Percentiles rank a stretch among this genome's conserved stretches.
phyloP scores from a whole-genome alignment of 2,329 filamentous ascomycete species.

The Nemania sp. region DNA sequence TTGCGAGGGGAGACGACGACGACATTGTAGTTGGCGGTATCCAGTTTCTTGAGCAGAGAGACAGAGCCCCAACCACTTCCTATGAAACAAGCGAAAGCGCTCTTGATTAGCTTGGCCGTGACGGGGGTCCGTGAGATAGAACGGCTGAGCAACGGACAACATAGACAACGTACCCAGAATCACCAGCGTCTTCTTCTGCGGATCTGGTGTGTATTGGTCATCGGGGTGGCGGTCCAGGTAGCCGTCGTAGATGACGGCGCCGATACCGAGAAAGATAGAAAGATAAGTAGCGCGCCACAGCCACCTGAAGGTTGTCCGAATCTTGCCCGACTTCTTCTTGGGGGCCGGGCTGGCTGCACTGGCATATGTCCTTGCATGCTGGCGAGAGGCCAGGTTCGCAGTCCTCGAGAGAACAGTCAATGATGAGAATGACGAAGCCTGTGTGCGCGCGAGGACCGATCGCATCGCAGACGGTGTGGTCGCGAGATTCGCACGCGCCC shows the following conservation, averaged over 20 bases:
- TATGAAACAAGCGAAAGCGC: too few species aligned
- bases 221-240: conserved; percentile 80
- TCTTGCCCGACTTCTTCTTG: conserved; percentile 58
- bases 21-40: conserved; percentile 99
- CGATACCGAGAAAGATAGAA: conserved; percentile 68
- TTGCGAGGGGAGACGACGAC: conserved; percentile 96
- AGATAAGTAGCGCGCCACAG: conserved; percentile 83
- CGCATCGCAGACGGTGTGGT: conserved; percentile 38
- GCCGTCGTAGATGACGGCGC: conserved; percentile 77
- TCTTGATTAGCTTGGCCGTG: too few species aligned
- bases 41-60: conserved; percentile 95
- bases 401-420: conserved; percentile 42
- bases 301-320: conserved; percentile 73
- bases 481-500: conserved; percentile 32
- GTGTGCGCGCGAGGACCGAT: conserved; percentile 31
- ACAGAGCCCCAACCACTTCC: conserved; percentile 96
- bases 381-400: conserved; percentile 42
- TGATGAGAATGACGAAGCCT: too few species aligned
- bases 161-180: conserved; percentile 71
- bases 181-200: conserved; percentile 94
- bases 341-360: conserved; percentile 53
- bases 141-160: too few species aligned
- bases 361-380: conserved; percentile 53
- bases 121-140: conserved; percentile 25
- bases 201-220: conserved; percentile 78